Percentiles rank a stretch among this genome's conserved stretches.
Conservation (phyloP, 83 land plant genomes). For the Picea abies region DNA sequence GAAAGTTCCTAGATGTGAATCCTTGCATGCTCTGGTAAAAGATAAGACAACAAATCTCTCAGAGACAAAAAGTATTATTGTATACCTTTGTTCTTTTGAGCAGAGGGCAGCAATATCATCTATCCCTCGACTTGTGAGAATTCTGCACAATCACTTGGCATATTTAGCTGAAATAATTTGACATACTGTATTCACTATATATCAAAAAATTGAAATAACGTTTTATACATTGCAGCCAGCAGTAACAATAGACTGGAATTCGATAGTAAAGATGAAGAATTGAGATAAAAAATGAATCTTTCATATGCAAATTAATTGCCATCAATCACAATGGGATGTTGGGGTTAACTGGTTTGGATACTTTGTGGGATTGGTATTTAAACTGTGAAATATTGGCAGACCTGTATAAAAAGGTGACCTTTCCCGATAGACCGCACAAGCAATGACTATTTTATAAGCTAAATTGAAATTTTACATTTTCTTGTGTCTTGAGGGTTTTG, state of each 20-base stretch:
- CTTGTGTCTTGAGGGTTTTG: background rate
- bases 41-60: background rate
- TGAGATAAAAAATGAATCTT: background rate
- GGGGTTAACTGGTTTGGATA: background rate
- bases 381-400: background rate
- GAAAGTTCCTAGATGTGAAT: background rate
- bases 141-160: slow-evolving; percentile 26
- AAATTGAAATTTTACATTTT: background rate
- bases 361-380: background rate
- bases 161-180: background rate
- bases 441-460: background rate
- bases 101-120: slow-evolving; percentile 72
- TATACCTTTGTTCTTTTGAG: slow-evolving; percentile 59
- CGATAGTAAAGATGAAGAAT: background rate
- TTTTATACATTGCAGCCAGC: no score
- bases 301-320: background rate
- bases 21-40: background rate
- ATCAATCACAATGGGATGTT: background rate
- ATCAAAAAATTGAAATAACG: background rate
- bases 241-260: background rate
- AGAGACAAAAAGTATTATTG: background rate
- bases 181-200: background rate
- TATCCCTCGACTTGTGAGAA: slow-evolving; percentile 51
- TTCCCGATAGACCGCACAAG: background rate
- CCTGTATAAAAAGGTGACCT: no score